A percentile compares a stretch with the other conserved stretches of the same genome.
These are phyloP conservation scores for Colletotrichum abscissum DNA, from an alignment of 2,329 filamentous ascomycete genomes.

Conservation along the genomic window DNA sequence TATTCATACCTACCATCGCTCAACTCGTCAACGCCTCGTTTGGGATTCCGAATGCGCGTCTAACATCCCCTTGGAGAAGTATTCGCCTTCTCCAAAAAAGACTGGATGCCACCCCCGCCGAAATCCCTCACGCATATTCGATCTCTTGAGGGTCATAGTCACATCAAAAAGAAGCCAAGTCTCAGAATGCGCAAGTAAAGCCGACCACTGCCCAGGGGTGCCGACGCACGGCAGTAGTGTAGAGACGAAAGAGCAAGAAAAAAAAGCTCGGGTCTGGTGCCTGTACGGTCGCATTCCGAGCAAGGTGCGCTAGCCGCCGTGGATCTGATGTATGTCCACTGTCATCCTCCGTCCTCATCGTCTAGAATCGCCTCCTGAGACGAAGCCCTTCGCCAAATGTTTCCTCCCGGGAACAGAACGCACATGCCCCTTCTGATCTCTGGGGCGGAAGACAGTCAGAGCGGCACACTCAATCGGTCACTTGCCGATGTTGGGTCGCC, in stretches of 20 bases:
- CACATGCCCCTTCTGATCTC: background rate
- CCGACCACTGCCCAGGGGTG: background rate
- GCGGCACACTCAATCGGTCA: background rate
- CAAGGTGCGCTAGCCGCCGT: constrained; percentile 17
- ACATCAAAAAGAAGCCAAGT: constrained; percentile 6
- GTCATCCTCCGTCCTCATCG: background rate
- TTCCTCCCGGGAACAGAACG: background rate
- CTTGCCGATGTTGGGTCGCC: background rate
- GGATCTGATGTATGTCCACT: background rate
- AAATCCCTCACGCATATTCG: background rate
- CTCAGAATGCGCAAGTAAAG: background rate
- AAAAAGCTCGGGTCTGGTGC: background rate
- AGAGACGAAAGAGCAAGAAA: background rate
- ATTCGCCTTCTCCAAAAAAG: background rate
- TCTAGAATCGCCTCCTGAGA: constrained; percentile 20
- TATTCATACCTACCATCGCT: background rate
- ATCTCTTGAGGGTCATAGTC: background rate
- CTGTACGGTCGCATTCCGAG: constrained; percentile 7
- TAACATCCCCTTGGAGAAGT: background rate
- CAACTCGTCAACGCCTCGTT: background rate
- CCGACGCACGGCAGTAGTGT: background rate
- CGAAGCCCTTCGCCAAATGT: background rate
- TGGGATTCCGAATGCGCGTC: background rate
- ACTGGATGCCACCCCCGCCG: background rate
- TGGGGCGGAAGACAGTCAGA: background rate